phyloP scores from a whole-genome alignment of 164 flowering plant species.

The grape (Vitis vinifera) region DNA sequence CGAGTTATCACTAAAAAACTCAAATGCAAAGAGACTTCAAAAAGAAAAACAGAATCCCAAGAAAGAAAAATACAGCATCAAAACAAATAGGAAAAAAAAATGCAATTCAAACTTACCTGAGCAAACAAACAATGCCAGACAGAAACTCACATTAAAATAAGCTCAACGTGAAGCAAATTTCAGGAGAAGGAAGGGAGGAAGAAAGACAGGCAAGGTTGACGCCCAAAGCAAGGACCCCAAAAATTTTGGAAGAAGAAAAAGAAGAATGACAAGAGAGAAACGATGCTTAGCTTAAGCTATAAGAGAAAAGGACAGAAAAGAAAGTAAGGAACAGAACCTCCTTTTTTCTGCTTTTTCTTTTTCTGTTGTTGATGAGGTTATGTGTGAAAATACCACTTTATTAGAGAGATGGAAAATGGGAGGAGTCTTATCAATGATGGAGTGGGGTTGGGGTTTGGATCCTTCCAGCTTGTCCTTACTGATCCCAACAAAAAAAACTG shows the following conservation, averaged over 20 bases:
- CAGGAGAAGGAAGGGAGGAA: conserved; percentile 12
- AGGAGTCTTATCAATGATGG: conserved; percentile 24
- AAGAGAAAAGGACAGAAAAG: conserved; percentile 33
- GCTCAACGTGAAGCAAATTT: conserved; percentile 4
- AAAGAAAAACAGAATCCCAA: neutral
- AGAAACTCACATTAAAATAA: conserved; percentile 8
- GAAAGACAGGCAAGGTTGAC: neutral
- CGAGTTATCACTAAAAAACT: conserved; percentile 3
- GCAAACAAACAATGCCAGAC: conserved; percentile 24
- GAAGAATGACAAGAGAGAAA: conserved; percentile 19
- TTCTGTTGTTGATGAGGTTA: neutral
- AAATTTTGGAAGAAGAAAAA: conserved; percentile 9
- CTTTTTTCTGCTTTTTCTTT: conserved; percentile 24
- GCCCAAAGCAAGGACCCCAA: neutral
- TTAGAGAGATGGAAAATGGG: conserved; percentile 10
- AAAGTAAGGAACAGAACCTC: conserved; percentile 22
- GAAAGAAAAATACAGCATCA: neutral
- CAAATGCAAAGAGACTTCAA: conserved; percentile 2
- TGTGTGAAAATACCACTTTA: conserved; percentile 17
- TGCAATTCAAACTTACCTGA: conserved; percentile 22
- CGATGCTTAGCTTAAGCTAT: conserved; percentile 50
- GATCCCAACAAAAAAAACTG: conserved; percentile 11
- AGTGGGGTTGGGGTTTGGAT: conserved; percentile 58
- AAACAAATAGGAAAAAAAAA: conserved; percentile 7
- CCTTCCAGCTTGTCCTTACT: conserved; percentile 57